Evolutionary conservation across 1,139 yeast species (phyloP).

Genomic region (Geotrichum carabidarum): DNA sequence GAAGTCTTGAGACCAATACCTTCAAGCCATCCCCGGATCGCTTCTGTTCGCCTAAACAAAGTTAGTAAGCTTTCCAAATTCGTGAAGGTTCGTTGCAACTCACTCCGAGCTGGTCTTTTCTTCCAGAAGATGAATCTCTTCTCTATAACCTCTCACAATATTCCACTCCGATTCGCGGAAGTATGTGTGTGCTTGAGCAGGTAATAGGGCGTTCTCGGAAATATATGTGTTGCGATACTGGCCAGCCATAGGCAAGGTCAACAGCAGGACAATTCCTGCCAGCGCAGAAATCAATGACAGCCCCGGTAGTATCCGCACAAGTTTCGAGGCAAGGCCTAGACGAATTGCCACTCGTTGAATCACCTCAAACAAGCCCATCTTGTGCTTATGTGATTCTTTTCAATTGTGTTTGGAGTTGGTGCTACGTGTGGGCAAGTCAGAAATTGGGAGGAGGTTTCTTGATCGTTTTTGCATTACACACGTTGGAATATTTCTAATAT

Average conservation of each 20-base stretch:
- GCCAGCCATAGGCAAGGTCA: slow-evolving; percentile 72
- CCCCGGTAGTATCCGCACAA: slow-evolving; percentile 46
- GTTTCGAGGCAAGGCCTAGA: slow-evolving; percentile 31
- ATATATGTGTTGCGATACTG: slow-evolving; percentile 78
- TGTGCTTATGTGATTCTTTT: slow-evolving; percentile 3
- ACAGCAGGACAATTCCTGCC: slow-evolving; percentile 61
- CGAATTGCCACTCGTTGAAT: slow-evolving; percentile 32
- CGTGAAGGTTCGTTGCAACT: slow-evolving; percentile 6
- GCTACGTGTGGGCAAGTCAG: slow-evolving; percentile 1
- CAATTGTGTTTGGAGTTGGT: not conserved
- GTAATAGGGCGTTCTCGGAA: slow-evolving; percentile 94
- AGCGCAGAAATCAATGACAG: slow-evolving; percentile 58
- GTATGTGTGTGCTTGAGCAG: slow-evolving; percentile 89
- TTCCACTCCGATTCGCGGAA: slow-evolving; percentile 96
- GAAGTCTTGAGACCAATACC: slow-evolving; percentile 72
- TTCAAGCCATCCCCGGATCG: slow-evolving; percentile 56
- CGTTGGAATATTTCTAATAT: not conserved
- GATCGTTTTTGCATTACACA: not conserved
- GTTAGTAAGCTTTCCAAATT: slow-evolving; percentile 17
- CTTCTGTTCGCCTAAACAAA: slow-evolving; percentile 38
- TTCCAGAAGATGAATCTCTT: slow-evolving; percentile 45
- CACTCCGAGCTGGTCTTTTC: slow-evolving; percentile 18
- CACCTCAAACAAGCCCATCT: slow-evolving; percentile 40
- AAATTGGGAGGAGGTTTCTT: slow-evolving; percentile 3
- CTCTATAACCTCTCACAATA: slow-evolving; percentile 76